Evolutionary conservation across 75 land plant species (phyloP), one percentile per base, ranked within the genome.

Genomic region (Isoetes taiwanensis): DNA sequence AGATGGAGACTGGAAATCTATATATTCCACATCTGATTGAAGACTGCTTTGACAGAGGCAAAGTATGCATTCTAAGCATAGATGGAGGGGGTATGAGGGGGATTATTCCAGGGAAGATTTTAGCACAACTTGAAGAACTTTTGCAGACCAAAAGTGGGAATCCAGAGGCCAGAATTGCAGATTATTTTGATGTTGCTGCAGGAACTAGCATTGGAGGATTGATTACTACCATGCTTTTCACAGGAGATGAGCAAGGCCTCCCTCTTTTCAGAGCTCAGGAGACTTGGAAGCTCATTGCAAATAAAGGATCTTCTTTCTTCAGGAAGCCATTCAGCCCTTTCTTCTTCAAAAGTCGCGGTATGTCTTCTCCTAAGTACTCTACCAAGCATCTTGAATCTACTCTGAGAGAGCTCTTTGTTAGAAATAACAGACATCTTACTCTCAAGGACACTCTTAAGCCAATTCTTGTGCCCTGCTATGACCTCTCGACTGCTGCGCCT

Each of bases 121-220:
- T 93, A 4, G 61, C 74, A 23, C 70, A 71, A 62, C 69, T 93
- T 30, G 98, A 93, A 48, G 64, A 65, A 11, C 58, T 56, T 40
- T 71, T 93, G 32, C 58, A 62, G 37, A 34, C 43, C 58, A 60
- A 66, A 33, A 72, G 83, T 41, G 76, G 79, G 25, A 71, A 93
- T 59, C 61, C 81, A n/a, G 34, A 46, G 14, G 79, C 96, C 30
- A 54, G 68, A 9, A 76, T 88, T 52, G 71, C 81, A 0, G 95
- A 93, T 54, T 84, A 72, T 58, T 93, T 93, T 64, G 98, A 93
- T 59, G 34, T 88, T 17, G 66, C 72, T 9, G 87, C 78, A 17
- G 98, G 98, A 28, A 84, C 96, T 0, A 82, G 85, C 16, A 64
- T 79, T 25, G 97, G 97, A 21, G 97, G 85, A 16, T 1, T 91